Base-by-base conservation (phyloP, 2,329 filamentous ascomycete genomes). In the Xylariaceae sp. region DNA sequence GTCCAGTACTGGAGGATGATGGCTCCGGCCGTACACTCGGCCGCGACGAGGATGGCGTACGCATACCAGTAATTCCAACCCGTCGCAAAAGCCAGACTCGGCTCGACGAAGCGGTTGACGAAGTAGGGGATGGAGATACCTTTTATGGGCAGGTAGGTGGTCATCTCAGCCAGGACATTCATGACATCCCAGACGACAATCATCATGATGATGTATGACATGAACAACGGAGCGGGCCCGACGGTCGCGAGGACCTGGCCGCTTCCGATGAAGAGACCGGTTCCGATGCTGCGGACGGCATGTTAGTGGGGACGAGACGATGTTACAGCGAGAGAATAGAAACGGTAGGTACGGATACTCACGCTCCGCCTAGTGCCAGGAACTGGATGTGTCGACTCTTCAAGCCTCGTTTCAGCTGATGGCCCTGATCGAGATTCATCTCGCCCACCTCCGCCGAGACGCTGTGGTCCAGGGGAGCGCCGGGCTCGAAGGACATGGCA, bases 181-280 rank as follows among this genome's bases (percentile, higher is more conserved):
- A 83, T 82, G 57, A 83, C 73, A 56, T 76, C 72, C 76, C 78
- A 83, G 30, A 83, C 80, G 8, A 83, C 68, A 2, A 74, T 30
- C 76, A 81, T 82, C 80, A 82, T 82, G 64, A 75, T 76, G 5
- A 82, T 66, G 71, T 90, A 92, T 23, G 83, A 85, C 72, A 92
- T 85, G 70, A 91, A 81, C 13, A 91, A 74, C 0, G 88, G 86
- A 4, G 86, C 87, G 2, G 85, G 85, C 1, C 85, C 85, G 34
- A 80, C 79, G 8, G 75, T 73, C 39, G 79, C 75, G 55, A 87
- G 74, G 55, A 85, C 83, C 59, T 73, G 73, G 23, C 84, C 84
- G 44, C 82, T 84, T 58, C 84, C 83, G 61, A 88, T 78, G 69
- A 87, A 87, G 17, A 87, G 77, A 65, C 84, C 84, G 2, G 84